Conservation (phyloP, 306 rosid species). For the Elaeagnus macrophylla region DNA sequence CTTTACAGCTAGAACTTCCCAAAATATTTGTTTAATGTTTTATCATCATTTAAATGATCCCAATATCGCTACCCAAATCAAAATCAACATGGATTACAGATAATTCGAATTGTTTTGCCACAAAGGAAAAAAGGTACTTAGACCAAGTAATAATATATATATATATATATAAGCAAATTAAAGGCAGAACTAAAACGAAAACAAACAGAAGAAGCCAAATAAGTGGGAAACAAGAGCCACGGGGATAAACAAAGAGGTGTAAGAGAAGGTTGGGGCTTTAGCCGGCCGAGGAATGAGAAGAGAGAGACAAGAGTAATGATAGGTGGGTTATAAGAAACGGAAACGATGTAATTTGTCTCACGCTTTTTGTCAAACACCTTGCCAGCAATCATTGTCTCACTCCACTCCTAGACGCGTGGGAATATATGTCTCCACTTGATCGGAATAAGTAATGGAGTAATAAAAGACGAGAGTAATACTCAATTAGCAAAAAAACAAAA, state of each 20-base stretch:
- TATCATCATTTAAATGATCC: no score
- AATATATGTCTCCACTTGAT: neutral
- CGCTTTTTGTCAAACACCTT: slow-evolving; percentile 34
- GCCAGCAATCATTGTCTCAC: slow-evolving; percentile 19
- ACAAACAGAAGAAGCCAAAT: slow-evolving; percentile 2
- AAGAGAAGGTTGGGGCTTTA: slow-evolving; percentile 15
- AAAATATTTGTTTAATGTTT: neutral
- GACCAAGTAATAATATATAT: neutral
- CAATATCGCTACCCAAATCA: no score
- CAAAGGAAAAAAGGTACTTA: neutral
- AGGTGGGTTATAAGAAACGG: slow-evolving; percentile 15
- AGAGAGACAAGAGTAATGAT: slow-evolving; percentile 32
- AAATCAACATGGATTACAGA: no score
- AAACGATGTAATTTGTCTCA: slow-evolving; percentile 29
- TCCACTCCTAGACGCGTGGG: slow-evolving; percentile 24
- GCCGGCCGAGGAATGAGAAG: slow-evolving; percentile 26
- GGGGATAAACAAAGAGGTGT: slow-evolving; percentile 4
- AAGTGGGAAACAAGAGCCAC: neutral
- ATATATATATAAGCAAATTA: neutral
- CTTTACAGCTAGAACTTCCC: slow-evolving; percentile 37
- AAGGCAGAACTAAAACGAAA: slow-evolving; percentile 15
- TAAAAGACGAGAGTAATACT: neutral
- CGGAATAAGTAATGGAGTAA: neutral
- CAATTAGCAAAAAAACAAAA: neutral
- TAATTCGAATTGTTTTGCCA: neutral